Evolutionary conservation across 192 early-diverging fungal genomes (phyloP).

Genomic region (Kappamyces sp.): DNA sequence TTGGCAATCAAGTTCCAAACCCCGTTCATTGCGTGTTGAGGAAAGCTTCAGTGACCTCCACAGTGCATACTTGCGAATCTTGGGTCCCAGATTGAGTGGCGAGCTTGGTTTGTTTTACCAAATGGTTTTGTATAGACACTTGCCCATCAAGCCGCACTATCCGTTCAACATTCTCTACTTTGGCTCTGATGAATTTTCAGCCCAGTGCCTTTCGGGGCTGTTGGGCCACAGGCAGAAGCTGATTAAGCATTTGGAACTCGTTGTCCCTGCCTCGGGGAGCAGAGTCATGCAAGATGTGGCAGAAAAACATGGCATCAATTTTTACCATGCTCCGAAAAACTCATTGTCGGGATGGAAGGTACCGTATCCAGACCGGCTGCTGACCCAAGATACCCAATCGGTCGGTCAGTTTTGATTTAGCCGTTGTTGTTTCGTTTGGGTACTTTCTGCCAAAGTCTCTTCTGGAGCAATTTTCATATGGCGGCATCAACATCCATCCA

Average conservation of each 20-base stretch:
- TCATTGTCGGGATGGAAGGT: conserved; percentile 36
- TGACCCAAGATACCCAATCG: conserved; percentile 4
- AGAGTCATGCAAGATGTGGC: conserved; percentile 3
- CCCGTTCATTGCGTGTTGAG: too few species aligned
- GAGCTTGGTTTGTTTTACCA: too few species aligned
- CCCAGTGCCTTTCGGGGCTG: conserved; percentile 51
- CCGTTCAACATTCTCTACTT: conserved; percentile 72
- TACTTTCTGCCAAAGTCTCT: conserved; percentile 73
- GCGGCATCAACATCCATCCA: conserved; percentile 88
- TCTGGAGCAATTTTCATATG: conserved; percentile 58
- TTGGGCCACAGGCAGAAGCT: conserved; percentile 39
- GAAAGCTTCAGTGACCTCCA: too few species aligned
- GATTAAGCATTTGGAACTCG: conserved; percentile 20
- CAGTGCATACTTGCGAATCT: too few species aligned
- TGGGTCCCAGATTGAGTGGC: too few species aligned
- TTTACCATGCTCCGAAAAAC: conserved; percentile 44
- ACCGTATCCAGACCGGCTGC: conserved; percentile 4
- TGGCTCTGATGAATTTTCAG: conserved; percentile 80
- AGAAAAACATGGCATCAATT: conserved; percentile 18
- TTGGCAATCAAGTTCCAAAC: too few species aligned
- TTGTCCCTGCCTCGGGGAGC: too few species aligned
- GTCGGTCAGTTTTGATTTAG: conserved; percentile 64
- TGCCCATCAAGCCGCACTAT: too few species aligned
- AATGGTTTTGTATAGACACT: too few species aligned
- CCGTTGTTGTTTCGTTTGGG: conserved; percentile 91